Evolutionary conservation across 345 rosid species (phyloP).

Genomic region (Limnanthes douglasii): DNA sequence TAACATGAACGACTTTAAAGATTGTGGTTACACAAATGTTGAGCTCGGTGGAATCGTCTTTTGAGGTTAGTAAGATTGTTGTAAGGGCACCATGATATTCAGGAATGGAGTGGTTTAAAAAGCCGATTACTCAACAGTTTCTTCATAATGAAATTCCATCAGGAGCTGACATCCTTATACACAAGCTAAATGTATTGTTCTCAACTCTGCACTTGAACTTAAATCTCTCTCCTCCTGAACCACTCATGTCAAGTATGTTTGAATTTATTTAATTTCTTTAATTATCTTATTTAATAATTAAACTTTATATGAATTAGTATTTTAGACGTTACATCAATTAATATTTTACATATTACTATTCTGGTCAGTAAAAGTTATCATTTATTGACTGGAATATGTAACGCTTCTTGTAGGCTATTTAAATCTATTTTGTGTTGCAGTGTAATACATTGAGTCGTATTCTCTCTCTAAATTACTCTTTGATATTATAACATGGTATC

Average conservation of each 20-base stretch:
- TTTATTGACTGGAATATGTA: too few relatives aligned
- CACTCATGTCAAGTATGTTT: conserved; percentile 26
- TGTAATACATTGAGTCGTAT: too few relatives aligned
- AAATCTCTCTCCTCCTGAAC: conserved; percentile 58
- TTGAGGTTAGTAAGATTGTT: conserved; percentile 92
- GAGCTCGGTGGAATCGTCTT: conserved; percentile 88
- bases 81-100: conserved; percentile 79
- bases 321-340: too few relatives aligned
- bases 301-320: too few relatives aligned
- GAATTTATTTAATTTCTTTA: too few relatives aligned
- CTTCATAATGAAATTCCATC: conserved; percentile 87
- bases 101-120: conserved; percentile 96
- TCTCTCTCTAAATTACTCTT: too few relatives aligned
- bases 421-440: too few relatives aligned
- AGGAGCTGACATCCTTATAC: conserved; percentile 82
- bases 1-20: conserved; percentile 88
- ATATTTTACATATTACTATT: too few relatives aligned
- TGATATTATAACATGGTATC: too few relatives aligned
- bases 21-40: conserved; percentile 85
- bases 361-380: too few relatives aligned
- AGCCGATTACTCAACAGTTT: conserved; percentile 93
- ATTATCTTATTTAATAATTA: too few relatives aligned
- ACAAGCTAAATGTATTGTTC: conserved; percentile 72
- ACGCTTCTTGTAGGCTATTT: too few relatives aligned
- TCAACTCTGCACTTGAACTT: conserved; percentile 89